Conservation (phyloP, 129 eudicot species). For the Saposhnikovia divaricata region DNA sequence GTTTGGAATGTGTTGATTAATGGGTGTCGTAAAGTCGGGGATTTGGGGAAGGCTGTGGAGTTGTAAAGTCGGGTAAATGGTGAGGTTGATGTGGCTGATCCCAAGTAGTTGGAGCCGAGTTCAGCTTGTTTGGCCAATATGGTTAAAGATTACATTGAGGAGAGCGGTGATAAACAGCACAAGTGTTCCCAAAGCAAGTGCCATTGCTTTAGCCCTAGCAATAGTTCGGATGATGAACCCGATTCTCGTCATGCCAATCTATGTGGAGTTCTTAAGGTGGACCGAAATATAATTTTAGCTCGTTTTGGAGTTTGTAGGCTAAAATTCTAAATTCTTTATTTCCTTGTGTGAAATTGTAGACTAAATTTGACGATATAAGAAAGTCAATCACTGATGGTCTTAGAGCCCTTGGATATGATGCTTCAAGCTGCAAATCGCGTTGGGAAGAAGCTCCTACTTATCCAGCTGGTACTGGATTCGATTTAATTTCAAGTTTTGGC, state of each 20-base stretch:
- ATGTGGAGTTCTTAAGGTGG: slow-evolving; percentile 55
- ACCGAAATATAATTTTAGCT: neutral
- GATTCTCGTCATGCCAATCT: slow-evolving; percentile 24
- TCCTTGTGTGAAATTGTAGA: neutral
- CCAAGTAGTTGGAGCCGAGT: slow-evolving; percentile 73
- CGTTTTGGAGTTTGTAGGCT: neutral
- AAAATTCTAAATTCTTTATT: neutral
- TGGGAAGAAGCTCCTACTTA: no score
- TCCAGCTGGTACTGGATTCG: no score
- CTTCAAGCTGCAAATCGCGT: no score
- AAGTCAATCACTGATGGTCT: no score
- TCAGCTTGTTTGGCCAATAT: slow-evolving; percentile 71
- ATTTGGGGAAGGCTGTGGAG: no score
- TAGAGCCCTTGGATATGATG: no score
- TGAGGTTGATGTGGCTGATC: no score
- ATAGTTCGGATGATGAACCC: slow-evolving; percentile 72
- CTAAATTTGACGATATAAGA: no score
- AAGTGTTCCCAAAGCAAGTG: slow-evolving; percentile 65
- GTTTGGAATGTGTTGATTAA: no score
- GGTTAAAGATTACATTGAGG: slow-evolving; percentile 79
- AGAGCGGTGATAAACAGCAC: slow-evolving; percentile 42
- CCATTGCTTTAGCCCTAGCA: slow-evolving; percentile 69
- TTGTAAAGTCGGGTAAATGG: no score
- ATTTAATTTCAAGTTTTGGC: no score
- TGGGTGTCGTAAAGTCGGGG: no score